Conservation (phyloP, 2,329 filamentous ascomycete species). For the Trichoderma simmonsii region DNA sequence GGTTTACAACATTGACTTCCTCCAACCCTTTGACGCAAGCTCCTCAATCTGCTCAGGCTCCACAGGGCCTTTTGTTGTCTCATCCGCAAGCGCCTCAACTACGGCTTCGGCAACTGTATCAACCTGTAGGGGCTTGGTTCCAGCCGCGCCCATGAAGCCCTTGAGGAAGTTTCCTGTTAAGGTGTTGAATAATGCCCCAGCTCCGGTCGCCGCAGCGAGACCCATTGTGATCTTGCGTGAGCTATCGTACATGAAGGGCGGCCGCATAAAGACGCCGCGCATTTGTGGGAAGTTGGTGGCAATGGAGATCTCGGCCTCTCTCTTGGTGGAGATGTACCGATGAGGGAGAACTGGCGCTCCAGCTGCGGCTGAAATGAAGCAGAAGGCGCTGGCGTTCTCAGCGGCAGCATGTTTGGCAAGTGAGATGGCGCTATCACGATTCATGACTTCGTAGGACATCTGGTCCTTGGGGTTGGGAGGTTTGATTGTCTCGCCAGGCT, state of each 20-base stretch:
- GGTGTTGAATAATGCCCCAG: slow-evolving; percentile 73
- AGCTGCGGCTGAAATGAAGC: slow-evolving; percentile 84
- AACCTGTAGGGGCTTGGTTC: slow-evolving; percentile 80
- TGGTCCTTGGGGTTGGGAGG: slow-evolving; percentile 68
- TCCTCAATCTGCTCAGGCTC: slow-evolving; percentile 78
- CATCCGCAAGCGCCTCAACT: slow-evolving; percentile 79
- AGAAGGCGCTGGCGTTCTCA: slow-evolving; percentile 66
- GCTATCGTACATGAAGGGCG: slow-evolving; percentile 85
- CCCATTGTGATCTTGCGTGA: slow-evolving; percentile 79
- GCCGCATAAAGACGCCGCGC: slow-evolving; percentile 77
- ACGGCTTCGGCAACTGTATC: slow-evolving; percentile 86
- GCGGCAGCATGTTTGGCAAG: slow-evolving; percentile 72
- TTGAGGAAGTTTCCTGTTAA: slow-evolving; percentile 73
- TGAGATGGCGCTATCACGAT: slow-evolving; percentile 81
- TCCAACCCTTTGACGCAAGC: slow-evolving; percentile 79
- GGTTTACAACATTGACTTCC: slow-evolving; percentile 77
- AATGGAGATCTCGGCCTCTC: slow-evolving; percentile 81
- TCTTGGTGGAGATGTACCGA: slow-evolving; percentile 87
- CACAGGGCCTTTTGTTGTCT: slow-evolving; percentile 68
- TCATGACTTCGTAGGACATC: slow-evolving; percentile 96
- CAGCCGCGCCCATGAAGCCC: slow-evolving; percentile 75
- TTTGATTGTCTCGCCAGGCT: slow-evolving; percentile 57
- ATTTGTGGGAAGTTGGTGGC: slow-evolving; percentile 68
- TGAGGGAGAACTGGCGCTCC: slow-evolving; percentile 80
- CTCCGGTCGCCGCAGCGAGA: slow-evolving; percentile 72